Base-by-base conservation (phyloP, 345 rosid species). In the Arabidopsis thaliana region DNA sequence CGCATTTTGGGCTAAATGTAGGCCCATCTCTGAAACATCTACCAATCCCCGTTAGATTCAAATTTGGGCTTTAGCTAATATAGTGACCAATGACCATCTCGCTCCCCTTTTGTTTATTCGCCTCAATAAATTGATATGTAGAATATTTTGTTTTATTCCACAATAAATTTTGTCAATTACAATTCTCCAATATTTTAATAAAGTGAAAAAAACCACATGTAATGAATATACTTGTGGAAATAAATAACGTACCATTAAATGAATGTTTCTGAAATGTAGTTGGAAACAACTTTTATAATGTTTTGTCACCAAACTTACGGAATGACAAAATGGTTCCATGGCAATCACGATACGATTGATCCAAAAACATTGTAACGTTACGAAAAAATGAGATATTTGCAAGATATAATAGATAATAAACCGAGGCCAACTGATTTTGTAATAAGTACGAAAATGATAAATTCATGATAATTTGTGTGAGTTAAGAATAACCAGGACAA, bases 401-500 rank as follows among this genome's bases (percentile, higher is more conserved):
- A 25, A 44, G 11, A 13, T 25, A n/a, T n/a, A n/a, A 7, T 7
- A 6, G 7, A 30, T 28, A 44, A 61, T 38, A 24, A 12, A 34
- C 28, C 44, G 45, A 36, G 22, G 30, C 45, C 50, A 45, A 4
- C 9, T 4, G 56, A 55, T 32, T 45, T 9, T 25, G n/a, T 2
- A 36, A 23, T 59, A 22, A 58, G 12, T 22, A 33, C 22, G 6
- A n/a, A 42, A 55, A 69, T 52, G 16, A 42, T 42, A 42, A 4
- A 58, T 51, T 48, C 13, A 59, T 48, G 59, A 38, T 67, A 37
- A 52, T 14, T 7, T 14, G 50, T 45, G 37, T 56, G 37, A 30
- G 71, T 66, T 33, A 33, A 22, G 5, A 20, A 65, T 49, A 20
- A 49, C 22, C 12, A 9, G 16, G 41, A 50, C n/a, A n/a, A n/a